Evolutionary conservation across 257 asterid species (phyloP).

Genomic region (Solanum chmielewskii): DNA sequence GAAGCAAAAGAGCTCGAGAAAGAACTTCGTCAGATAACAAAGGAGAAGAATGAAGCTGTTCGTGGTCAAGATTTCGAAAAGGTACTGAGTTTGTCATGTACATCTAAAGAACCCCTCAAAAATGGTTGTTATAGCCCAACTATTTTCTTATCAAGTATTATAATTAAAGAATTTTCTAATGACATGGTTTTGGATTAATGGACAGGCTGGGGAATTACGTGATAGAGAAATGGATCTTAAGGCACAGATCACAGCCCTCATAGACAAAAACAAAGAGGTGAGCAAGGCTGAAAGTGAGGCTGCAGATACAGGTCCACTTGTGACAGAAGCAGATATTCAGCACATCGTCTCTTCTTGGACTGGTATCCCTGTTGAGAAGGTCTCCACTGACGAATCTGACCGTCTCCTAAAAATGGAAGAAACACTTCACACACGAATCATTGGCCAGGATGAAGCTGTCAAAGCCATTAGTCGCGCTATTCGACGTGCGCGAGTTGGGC

Average conservation of each 20-base stretch:
- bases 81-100: constrained; percentile 22
- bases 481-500: constrained; percentile 61
- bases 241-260: constrained; percentile 75
- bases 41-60: constrained; percentile 94
- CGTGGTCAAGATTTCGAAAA: constrained; percentile 93
- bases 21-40: constrained; percentile 93
- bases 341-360: constrained; percentile 96
- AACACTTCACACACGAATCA: constrained; percentile 51
- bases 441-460: constrained; percentile 65
- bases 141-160: neutral
- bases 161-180: neutral
- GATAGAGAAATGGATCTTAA: constrained; percentile 93
- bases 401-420: constrained; percentile 97
- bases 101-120: neutral
- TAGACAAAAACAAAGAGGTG: constrained; percentile 93
- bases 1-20: constrained; percentile 97
- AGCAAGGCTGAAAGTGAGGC: constrained; percentile 83
- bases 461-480: constrained; percentile 50
- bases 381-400: constrained; percentile 79
- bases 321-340: constrained; percentile 91
- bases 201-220: constrained; percentile 90
- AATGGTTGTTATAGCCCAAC: neutral
- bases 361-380: constrained; percentile 94
- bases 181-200: neutral
- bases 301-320: constrained; percentile 73